Evolutionary conservation across 2,329 filamentous ascomycete species (phyloP).

Genomic region (Beauveria brongniartii): DNA sequence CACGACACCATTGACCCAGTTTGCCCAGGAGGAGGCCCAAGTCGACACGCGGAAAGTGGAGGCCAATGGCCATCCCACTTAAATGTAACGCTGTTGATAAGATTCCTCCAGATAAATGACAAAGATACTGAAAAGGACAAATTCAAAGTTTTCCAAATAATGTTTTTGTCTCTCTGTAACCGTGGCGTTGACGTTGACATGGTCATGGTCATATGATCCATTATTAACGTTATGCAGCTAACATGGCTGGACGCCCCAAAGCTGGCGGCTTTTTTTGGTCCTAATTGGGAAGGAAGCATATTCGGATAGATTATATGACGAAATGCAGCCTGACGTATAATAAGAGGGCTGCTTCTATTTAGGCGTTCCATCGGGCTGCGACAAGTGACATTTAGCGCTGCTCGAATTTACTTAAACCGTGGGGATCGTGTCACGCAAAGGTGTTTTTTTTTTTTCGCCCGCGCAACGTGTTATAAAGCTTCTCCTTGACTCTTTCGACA

Average conservation of each 20-base stretch:
- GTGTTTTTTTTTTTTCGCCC: not conserved
- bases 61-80: not conserved
- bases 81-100: not conserved
- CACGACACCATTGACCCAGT: not conserved
- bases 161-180: not conserved
- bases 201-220: slow-evolving; percentile 1
- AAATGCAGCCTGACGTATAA: not conserved
- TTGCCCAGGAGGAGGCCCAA: not conserved
- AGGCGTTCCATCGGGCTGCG: not conserved
- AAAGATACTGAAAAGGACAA: too few species aligned
- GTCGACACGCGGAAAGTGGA: slow-evolving; percentile 2
- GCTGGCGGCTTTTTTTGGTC: not conserved
- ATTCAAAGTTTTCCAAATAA: too few species aligned
- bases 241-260: not conserved
- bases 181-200: not conserved
- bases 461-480: slow-evolving; percentile 9
- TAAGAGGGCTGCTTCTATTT: not conserved
- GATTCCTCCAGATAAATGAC: not conserved
- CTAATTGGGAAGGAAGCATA: slow-evolving; percentile 1
- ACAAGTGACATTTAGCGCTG: not conserved
- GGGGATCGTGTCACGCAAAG: not conserved
- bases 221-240: not conserved
- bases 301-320: slow-evolving; percentile 1
- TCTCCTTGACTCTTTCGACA: not conserved
- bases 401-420: not conserved